Percentiles rank a stretch among this genome's conserved stretches.
Conservation (phyloP, 2,329 filamentous ascomycete species). For the Lasiodiplodia hormozganensis region DNA sequence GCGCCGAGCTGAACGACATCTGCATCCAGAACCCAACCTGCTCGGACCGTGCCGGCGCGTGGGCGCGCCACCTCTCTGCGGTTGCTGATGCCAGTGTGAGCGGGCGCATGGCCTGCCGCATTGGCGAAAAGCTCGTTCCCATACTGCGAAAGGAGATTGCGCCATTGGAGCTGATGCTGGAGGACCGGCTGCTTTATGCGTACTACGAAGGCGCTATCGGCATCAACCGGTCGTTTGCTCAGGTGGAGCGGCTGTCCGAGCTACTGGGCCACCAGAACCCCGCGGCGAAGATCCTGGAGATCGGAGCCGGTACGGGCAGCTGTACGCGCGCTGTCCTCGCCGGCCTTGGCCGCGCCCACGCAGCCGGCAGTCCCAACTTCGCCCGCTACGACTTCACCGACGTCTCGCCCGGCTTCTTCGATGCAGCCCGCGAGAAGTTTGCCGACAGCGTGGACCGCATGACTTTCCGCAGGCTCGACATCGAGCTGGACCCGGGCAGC, state of each 20-base stretch:
- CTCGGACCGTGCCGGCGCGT: too few species aligned
- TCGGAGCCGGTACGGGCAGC: constrained; percentile 32
- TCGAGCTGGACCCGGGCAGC: constrained; percentile 24
- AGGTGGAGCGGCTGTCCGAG: background rate
- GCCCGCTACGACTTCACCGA: constrained; percentile 35
- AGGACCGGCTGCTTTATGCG: constrained; percentile 7
- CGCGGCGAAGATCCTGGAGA: constrained; percentile 28
- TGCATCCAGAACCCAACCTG: too few species aligned
- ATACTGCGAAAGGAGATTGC: constrained; percentile 1
- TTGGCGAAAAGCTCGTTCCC: background rate
- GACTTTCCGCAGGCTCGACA: constrained; percentile 24
- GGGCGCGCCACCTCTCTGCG: background rate
- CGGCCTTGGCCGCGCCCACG: background rate
- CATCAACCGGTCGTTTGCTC: background rate
- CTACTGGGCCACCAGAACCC: background rate
- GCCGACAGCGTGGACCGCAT: background rate
- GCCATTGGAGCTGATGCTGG: constrained; percentile 9
- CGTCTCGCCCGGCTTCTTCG: constrained; percentile 35
- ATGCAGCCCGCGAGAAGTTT: constrained; percentile 10
- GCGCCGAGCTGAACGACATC: background rate
- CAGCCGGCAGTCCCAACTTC: background rate
- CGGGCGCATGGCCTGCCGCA: background rate
- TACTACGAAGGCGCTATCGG: constrained; percentile 1
- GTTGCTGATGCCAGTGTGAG: background rate
- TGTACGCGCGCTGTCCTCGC: constrained; percentile 7